phyloP scores from a whole-genome alignment of 176 grass and related monocot genomes.

The Bolboschoenus planiculmis region DNA sequence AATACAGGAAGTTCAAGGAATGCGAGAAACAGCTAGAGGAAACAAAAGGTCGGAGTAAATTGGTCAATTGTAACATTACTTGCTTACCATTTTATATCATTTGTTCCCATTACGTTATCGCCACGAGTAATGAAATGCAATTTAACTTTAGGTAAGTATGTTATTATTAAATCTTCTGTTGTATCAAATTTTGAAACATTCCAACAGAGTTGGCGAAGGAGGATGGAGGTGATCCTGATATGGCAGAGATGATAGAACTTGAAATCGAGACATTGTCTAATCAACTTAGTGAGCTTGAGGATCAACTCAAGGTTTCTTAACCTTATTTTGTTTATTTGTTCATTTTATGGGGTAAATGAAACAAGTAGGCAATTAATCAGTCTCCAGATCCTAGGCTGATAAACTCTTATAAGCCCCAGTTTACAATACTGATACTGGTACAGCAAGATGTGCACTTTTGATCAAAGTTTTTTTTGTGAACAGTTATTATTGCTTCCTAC shows the following conservation, averaged over 20 bases:
- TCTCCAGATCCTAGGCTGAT: not conserved
- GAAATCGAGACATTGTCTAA: slow-evolving; percentile 71
- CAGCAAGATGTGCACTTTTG: not conserved
- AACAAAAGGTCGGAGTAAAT: slow-evolving; percentile 57
- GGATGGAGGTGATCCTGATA: slow-evolving; percentile 56
- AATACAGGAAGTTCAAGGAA: slow-evolving; percentile 74
- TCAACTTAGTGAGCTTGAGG: slow-evolving; percentile 69
- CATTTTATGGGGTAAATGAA: not conserved
- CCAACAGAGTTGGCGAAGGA: slow-evolving; percentile 62
- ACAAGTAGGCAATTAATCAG: not conserved
- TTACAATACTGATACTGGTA: not conserved
- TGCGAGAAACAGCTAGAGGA: slow-evolving; percentile 75
- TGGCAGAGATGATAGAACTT: slow-evolving; percentile 80
- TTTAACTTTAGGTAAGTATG: not conserved
- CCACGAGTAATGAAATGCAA: not conserved
- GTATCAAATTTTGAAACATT: not conserved
- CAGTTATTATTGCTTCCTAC: slow-evolving; percentile 78
- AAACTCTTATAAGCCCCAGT: not conserved
- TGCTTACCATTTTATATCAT: not conserved
- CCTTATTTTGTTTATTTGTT: not conserved
- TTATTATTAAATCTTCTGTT: not conserved
- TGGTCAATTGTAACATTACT: slow-evolving; percentile 8
- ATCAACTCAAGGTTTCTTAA: slow-evolving; percentile 59
- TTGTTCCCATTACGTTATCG: not conserved
- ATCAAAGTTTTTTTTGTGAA: slow-evolving; percentile 6